Conservation (phyloP, 805 yeast genomes). For the Kurtzmaniella cleridarum region DNA sequence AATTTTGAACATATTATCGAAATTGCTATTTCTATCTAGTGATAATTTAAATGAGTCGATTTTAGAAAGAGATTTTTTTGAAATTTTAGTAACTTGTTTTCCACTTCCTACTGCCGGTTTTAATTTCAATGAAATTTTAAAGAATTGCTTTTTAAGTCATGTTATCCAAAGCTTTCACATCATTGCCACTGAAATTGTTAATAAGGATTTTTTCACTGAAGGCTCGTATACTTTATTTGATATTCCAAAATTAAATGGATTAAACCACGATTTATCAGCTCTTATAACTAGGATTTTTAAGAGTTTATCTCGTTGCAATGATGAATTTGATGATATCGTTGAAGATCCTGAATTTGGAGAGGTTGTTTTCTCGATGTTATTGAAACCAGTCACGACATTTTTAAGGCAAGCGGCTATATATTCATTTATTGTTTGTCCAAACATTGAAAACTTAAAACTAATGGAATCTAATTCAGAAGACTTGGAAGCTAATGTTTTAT, state of each 20-base stretch:
- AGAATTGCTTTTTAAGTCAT: constrained; percentile 46
- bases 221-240: constrained; percentile 26
- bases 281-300: constrained; percentile 20
- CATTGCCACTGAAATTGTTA: constrained; percentile 20
- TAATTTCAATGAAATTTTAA: constrained; percentile 42
- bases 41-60: constrained; percentile 28
- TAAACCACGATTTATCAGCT: constrained; percentile 16
- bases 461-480: constrained; percentile 13
- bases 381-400: constrained; percentile 58
- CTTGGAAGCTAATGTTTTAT: constrained; percentile 52
- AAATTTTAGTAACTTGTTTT: constrained; percentile 41
- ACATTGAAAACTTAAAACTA: constrained; percentile 25
- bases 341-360: constrained; percentile 22
- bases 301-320: constrained; percentile 7
- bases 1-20: constrained; percentile 32
- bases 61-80: constrained; percentile 47
- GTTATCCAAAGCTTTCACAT: constrained; percentile 41
- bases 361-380: constrained; percentile 47
- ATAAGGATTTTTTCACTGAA: constrained; percentile 19
- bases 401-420: constrained; percentile 58
- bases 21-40: constrained; percentile 26
- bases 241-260: constrained; percentile 26
- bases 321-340: neutral
- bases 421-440: constrained; percentile 49
- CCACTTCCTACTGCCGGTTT: constrained; percentile 45